phyloP scores from a whole-genome alignment of 495 filamentous ascomycete genomes.

The Gamarada debralockiae region DNA sequence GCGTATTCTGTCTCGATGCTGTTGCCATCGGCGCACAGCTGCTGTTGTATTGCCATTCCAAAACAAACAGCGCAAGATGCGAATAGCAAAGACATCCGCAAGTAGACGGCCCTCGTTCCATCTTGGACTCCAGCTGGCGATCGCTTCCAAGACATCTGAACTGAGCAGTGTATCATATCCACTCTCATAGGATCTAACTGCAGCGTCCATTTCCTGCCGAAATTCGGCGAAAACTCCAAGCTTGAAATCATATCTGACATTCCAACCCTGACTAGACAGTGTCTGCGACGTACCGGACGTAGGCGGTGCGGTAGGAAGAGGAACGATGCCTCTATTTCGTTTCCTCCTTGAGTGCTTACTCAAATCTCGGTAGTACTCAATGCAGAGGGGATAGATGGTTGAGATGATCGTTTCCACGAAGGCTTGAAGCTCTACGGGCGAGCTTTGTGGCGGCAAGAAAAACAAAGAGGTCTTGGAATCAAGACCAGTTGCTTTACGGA shows the following conservation, averaged over 20 bases:
- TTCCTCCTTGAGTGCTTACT: constrained; percentile 87
- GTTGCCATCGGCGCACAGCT: constrained; percentile 72
- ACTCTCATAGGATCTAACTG: constrained; percentile 74
- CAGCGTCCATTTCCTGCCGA: constrained; percentile 83
- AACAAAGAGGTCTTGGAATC: constrained; percentile 75
- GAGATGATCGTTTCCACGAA: constrained; percentile 62
- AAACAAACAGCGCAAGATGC: constrained; percentile 73
- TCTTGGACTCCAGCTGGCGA: constrained; percentile 78
- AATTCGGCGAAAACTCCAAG: constrained; percentile 86
- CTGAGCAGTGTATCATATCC: constrained; percentile 79
- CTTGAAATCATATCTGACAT: constrained; percentile 89
- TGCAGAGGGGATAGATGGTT: constrained; percentile 53
- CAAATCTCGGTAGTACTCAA: constrained; percentile 88
- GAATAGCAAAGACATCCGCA: constrained; percentile 73
- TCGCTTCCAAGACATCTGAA: constrained; percentile 78
- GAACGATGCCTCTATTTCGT: constrained; percentile 65
- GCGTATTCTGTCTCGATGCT: constrained; percentile 63
- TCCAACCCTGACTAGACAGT: constrained; percentile 82
- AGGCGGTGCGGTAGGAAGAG: constrained; percentile 79
- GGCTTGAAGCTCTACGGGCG: constrained; percentile 43
- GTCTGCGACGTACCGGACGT: constrained; percentile 79
- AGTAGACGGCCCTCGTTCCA: constrained; percentile 84
- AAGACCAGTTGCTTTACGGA: constrained; percentile 72
- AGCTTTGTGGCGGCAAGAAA: constrained; percentile 50
- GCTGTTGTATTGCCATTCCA: constrained; percentile 70